A percentile compares a stretch with the other conserved stretches of the same genome.
Evolutionary conservation across 768 basidiomycete genomes (phyloP).

Genomic region (Lanmaoa rubissima): DNA sequence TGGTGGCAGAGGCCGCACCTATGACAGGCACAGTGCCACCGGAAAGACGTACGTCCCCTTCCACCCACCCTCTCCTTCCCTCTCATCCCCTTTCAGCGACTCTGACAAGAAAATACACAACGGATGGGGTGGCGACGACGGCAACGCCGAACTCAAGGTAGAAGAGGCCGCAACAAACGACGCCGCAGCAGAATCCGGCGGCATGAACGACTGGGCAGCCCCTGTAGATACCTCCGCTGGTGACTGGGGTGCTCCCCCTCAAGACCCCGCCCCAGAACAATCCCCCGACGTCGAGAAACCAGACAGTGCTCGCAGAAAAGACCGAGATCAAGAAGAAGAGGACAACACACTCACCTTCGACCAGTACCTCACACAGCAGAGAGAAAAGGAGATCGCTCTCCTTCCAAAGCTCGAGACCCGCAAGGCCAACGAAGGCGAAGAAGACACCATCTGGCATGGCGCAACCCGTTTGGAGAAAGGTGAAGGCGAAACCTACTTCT

Average conservation of each 20-base stretch:
- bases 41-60: slow-evolving; percentile 66
- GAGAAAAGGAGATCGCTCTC: slow-evolving; percentile 51
- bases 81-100: slow-evolving; percentile 53
- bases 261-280: slow-evolving; percentile 29
- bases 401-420: slow-evolving; percentile 78
- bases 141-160: slow-evolving; percentile 74
- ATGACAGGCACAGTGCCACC: slow-evolving; percentile 84
- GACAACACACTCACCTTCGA: slow-evolving; percentile 94
- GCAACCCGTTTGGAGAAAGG: slow-evolving; percentile 62
- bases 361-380: slow-evolving; percentile 84
- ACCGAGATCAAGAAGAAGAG: slow-evolving; percentile 76
- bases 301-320: slow-evolving; percentile 42
- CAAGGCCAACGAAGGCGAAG: slow-evolving; percentile 79
- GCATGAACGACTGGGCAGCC: slow-evolving; percentile 38
- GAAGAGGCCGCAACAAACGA: slow-evolving; percentile 77
- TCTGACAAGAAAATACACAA: slow-evolving; percentile 93
- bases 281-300: slow-evolving; percentile 37
- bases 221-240: slow-evolving; percentile 30
- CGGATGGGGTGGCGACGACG: slow-evolving; percentile 94
- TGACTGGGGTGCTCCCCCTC: slow-evolving; percentile 38
- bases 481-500: slow-evolving; percentile 76
- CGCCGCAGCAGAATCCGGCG: slow-evolving; percentile 50
- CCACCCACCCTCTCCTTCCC: background rate
- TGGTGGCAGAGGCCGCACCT: slow-evolving; percentile 67
- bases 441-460: slow-evolving; percentile 68